Evolutionary conservation across 352 stramenopile species (phyloP).

Genomic region (Pythium aquatile): DNA sequence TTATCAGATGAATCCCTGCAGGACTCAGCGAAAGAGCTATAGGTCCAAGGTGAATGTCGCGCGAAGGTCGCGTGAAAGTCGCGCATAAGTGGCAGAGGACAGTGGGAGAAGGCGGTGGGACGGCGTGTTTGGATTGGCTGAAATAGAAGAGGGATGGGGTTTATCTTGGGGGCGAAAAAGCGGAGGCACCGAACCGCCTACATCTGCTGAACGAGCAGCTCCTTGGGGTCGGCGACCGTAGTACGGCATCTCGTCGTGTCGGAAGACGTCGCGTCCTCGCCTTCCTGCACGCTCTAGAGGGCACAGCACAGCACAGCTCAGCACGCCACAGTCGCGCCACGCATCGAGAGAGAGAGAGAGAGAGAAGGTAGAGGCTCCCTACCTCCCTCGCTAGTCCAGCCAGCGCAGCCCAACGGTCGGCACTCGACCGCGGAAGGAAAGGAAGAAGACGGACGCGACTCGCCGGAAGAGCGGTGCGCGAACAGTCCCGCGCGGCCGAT

Average conservation of each 20-base stretch:
- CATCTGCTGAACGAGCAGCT: slow-evolving; percentile 4
- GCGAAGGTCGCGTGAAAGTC: slow-evolving; percentile 26
- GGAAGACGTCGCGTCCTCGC: slow-evolving; percentile 2
- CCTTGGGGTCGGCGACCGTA: not conserved
- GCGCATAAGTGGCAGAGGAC: slow-evolving; percentile 34
- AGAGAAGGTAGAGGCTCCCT: not conserved
- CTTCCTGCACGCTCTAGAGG: not conserved
- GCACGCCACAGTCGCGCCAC: not conserved
- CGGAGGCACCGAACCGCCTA: slow-evolving; percentile 15
- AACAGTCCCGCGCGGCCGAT: slow-evolving; percentile 15
- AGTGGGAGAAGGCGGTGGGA: slow-evolving; percentile 8
- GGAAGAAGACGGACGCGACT: slow-evolving; percentile 2
- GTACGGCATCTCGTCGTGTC: slow-evolving; percentile 1
- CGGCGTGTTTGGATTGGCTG: slow-evolving; percentile 20
- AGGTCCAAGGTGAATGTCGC: not conserved
- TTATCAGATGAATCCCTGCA: slow-evolving; percentile 1
- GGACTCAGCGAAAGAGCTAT: slow-evolving; percentile 2
- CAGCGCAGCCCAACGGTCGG: not conserved
- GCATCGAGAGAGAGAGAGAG: not conserved
- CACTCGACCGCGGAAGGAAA: not conserved
- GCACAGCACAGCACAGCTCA: not conserved
- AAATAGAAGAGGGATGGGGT: slow-evolving; percentile 20
- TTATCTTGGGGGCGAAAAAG: slow-evolving; percentile 10
- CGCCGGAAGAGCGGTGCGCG: slow-evolving; percentile 3
- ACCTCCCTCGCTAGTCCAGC: not conserved